These are phyloP conservation scores for Talaromyces sp. DNA, from an alignment of 2,329 filamentous ascomycete genomes.

Conservation along the genomic window DNA sequence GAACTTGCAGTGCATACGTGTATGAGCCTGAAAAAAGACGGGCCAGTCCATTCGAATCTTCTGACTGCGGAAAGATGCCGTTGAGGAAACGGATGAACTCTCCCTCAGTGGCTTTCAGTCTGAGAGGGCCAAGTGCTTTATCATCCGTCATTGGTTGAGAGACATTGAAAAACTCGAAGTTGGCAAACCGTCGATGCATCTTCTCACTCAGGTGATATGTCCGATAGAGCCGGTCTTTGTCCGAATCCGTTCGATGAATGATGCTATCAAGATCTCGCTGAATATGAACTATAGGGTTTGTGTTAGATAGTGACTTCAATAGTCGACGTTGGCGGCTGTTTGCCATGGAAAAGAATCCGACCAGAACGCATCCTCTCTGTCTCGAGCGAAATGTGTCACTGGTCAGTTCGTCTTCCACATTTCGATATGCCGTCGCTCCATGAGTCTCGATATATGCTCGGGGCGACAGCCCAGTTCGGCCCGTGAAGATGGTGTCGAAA, in stretches of 20 bases:
- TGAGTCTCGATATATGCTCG: constrained; percentile 59
- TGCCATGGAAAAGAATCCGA: constrained; percentile 65
- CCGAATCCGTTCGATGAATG: constrained; percentile 51
- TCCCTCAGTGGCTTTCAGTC: constrained; percentile 62
- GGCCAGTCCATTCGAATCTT: constrained; percentile 43
- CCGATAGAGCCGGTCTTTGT: constrained; percentile 52
- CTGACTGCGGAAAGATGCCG: constrained; percentile 56
- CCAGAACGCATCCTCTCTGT: constrained; percentile 59
- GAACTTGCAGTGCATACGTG: constrained; percentile 63
- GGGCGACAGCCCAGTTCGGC: constrained; percentile 58
- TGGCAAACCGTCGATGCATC: constrained; percentile 62
- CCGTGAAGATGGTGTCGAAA: constrained; percentile 62
- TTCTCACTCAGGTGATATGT: constrained; percentile 48
- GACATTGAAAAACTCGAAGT: constrained; percentile 72
- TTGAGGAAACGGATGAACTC: constrained; percentile 62
- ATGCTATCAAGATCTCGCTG: constrained; percentile 62
- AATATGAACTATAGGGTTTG: constrained; percentile 66
- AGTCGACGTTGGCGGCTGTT: constrained; percentile 53
- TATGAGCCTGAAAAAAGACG: constrained; percentile 53
- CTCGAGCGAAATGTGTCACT: constrained; percentile 56
- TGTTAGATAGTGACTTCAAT: constrained; percentile 57
- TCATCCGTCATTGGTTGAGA: constrained; percentile 48
- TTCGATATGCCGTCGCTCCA: constrained; percentile 58
- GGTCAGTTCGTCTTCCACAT: constrained; percentile 59
- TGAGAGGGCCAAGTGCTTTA: constrained; percentile 44